Evolutionary conservation across 2,329 filamentous ascomycete species (phyloP).

Genomic region (Xylariaceae sp.): DNA sequence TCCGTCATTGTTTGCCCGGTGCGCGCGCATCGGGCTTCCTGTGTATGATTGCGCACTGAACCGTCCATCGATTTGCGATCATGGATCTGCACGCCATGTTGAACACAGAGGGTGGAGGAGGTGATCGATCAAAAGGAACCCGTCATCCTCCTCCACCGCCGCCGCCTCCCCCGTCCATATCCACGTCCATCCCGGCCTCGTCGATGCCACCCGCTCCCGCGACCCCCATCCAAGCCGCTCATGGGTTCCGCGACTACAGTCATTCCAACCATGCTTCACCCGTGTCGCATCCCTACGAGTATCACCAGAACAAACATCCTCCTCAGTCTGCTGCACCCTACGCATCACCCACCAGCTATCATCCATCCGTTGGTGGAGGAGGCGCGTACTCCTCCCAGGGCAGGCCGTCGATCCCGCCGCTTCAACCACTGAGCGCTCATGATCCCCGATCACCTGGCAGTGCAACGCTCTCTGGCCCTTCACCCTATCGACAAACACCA

Average conservation of each 20-base stretch:
- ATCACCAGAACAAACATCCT: slow-evolving; percentile 29
- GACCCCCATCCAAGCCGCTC: slow-evolving; percentile 40
- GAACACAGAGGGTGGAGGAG: slow-evolving; percentile 43
- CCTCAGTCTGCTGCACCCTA: slow-evolving; percentile 36
- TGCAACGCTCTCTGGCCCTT: slow-evolving; percentile 40
- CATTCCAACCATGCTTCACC: slow-evolving; percentile 48
- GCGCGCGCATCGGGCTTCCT: too few relatives aligned
- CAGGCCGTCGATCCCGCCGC: slow-evolving; percentile 33
- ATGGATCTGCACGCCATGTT: slow-evolving; percentile 41
- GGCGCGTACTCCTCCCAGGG: slow-evolving; percentile 38
- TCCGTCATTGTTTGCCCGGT: too few relatives aligned
- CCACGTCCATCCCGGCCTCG: slow-evolving; percentile 21
- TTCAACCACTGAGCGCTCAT: slow-evolving; percentile 43
- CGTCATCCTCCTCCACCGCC: slow-evolving; percentile 23
- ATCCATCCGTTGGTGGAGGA: slow-evolving; percentile 36
- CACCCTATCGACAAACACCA: slow-evolving; percentile 49
- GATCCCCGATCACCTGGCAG: slow-evolving; percentile 50
- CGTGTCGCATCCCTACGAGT: slow-evolving; percentile 45
- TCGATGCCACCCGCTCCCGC: slow-evolving; percentile 29
- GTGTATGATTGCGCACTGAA: too few relatives aligned
- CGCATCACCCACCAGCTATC: slow-evolving; percentile 33
- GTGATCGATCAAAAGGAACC: slow-evolving; percentile 29
- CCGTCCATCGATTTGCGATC: too few relatives aligned
- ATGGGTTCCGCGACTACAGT: slow-evolving; percentile 49
- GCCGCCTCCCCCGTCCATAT: slow-evolving; percentile 24